Base-by-base conservation (phyloP, 139 green algal genomes). In the Protoeuglena noctilucae region DNA sequence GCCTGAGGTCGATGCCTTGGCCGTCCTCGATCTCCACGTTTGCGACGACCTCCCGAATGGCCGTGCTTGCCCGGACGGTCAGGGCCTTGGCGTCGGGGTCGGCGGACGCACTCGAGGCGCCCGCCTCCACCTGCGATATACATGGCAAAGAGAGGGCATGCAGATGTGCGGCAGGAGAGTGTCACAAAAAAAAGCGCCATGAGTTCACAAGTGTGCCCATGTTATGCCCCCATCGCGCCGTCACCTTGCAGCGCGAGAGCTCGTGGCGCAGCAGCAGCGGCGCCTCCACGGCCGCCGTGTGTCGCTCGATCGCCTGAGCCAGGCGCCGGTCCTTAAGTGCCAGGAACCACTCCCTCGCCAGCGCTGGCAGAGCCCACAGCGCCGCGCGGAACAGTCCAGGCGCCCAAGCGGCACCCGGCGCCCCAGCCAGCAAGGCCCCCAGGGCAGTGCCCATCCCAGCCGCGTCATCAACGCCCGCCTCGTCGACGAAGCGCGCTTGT, bases 1-100 rank as follows among this genome's bases (percentile, higher is more conserved):
- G n/a, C n/a, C n/a, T n/a, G n/a, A n/a, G n/a, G n/a, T n/a, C n/a
- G n/a, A n/a, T n/a, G n/a, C n/a, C n/a, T n/a, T n/a, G n/a, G n/a
- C 77, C 80, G 26, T 95, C 88, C 70, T 95, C 86, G 31, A 91
- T 71, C 40, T 77, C 62, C 66, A 87, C 73, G 23, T 62, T 48
- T n/a, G 84, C 84, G 1, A 77, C 57, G 18, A 92, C 80, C 70
- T 94, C 81, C 0, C 84, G 59, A 2, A 50, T 40, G 0, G 49
- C 53, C 16, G 66, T 48, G 52, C 62, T 83, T 22, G 69, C 64
- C 6, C 66, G 62, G 27, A 91, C 65, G 18, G 43, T 65, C 60
- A 94, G 85, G 18, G 71, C 74, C 21, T 71, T 66, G 28, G 46
- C 34, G 50, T 39, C 51, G 26, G 6, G 31, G 4, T 21, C 23